Evolutionary conservation across 2,329 filamentous ascomycete species (phyloP), one percentile per base, ranked within the genome.

Genomic region (Sporothrix pallida): DNA sequence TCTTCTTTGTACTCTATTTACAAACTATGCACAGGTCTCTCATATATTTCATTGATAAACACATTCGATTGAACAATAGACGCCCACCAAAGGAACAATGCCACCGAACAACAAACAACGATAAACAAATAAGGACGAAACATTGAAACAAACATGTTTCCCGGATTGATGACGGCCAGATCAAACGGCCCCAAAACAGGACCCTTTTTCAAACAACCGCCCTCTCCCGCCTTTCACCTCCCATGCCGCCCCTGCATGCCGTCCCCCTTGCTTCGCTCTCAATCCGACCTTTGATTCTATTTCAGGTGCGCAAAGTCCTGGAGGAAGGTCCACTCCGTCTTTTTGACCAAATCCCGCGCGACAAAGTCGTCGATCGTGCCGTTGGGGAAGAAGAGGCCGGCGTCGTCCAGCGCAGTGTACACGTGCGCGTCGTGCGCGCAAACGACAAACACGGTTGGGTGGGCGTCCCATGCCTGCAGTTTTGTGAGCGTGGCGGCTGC

Each of bases 241-340:
- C n/a, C n/a, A n/a, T n/a, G n/a, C n/a, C n/a, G n/a, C n/a, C n/a
- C n/a, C n/a, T n/a, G n/a, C 23, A 26, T 3, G 31, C 31, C 31
- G 5, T 37, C 7, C 31, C 31, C 31, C 31, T 37, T 37, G 31
- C 52, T 56, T 56, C 20, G 3, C 20, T 26, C 7, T 23, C 31
- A 37, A 37, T 37, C 31, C 4, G 31, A 12, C 20, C 4, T 4
- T 23, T 10, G 2, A 1, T 10, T 56, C 48, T 42, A 46, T 56
- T 20, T 23, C 58, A 67, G 58, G 17, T 70, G 31, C 26, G n/a
- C 72, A 6, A 87, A 87, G 74, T 88, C 86, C 48, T 79, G 81
- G 76, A 89, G 78, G 77, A 88, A 89, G 71, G 81, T 77, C 83
- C 87, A 89, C 48, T 83, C 79, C 0, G 79, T 79, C 75, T 85